Base-by-base conservation (phyloP, 495 filamentous ascomycete genomes). In the Parachaetomium inaequale region DNA sequence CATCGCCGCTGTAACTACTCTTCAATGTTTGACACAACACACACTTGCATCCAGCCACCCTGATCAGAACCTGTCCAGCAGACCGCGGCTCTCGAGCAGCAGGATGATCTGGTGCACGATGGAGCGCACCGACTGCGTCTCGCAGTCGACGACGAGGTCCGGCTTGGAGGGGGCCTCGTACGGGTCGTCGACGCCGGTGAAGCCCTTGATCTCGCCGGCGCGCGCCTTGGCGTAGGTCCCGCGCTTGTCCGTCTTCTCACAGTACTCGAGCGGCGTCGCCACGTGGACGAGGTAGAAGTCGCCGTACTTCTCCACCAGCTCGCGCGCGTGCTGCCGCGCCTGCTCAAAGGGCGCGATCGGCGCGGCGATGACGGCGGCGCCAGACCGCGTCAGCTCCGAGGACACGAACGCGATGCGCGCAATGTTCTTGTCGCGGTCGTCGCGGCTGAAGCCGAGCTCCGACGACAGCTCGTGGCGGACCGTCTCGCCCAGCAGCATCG, bases 171-270 rank as follows among this genome's bases (percentile, higher is more conserved):
- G 94, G 62, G 74, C 70, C 85, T 98, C 94, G 74, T 98, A 98
- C 58, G 94, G 92, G 76, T 97, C 94, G 75, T 98, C 94, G 61
- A 98, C 94, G 69, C 94, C 94, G 32, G 94, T 98, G 82, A 98
- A 98, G 34, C 92, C 92, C 86, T 91, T 94, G 78, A 98, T 96
- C 82, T 97, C 92, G 17, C 94, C 94, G 10, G 77, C 82, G 55
- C 95, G 85, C 15, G 94, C 94, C 77, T 85, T 84, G 26, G 78
- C 82, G 77, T 98, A 98, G 66, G 97, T 88, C 26, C 94, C 95
- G 62, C 86, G 82, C 85, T 91, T 95, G 76, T 98, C 94, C 58
- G 92, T 96, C 84, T 88, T 87, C 83, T 98, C 94, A 76, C 87
- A 90, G 81, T 92, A 83, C 78, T 95, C 91, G 55, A 98, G 85